Evolutionary conservation across 2,329 filamentous ascomycete genomes (phyloP), one percentile per base, ranked within the genome.

Genomic region (Curvularia sp.): DNA sequence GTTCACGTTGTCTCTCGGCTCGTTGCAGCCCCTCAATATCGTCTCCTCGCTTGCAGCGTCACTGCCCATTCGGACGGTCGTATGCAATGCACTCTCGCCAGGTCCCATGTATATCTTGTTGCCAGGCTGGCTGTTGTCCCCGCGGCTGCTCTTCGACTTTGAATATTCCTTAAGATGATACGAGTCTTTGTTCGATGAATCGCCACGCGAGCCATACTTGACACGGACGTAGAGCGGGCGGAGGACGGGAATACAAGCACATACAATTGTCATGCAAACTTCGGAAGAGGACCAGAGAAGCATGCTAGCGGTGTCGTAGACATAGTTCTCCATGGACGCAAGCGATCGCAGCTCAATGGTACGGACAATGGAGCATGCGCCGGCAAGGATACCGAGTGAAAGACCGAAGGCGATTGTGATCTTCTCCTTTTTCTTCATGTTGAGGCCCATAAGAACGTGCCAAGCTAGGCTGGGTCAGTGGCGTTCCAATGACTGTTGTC

Each of bases 191-290:
- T 46, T 36, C 2, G 65, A 68, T 4, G 65, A 65, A 38, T 70
- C 63, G 46, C 59, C 62, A 9, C 56, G 60, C 0, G 64, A 65
- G 10, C 70, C 69, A 42, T 71, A 69, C 9, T 48, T 52, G 47
- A 73, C 55, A 38, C 59, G 55, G 7, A 72, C 81, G 2, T 83
- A 85, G 60, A 80, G 76, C 12, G 71, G 72, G 2, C 71, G 70
- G 1, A 75, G 64, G 27, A 73, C 67, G 5, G 83, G 84, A 65
- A 84, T 84, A 72, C 85, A 83, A 57, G 81, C 82, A 27, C 80
- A 83, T 12, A 77, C 80, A 36, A 82, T 79, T 10, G 79, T 81
- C 48, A 82, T 84, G 53, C 79, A 79, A 51, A 81, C 67, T 64
- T 81, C 70, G n/a, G 71, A 74, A 6, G 66, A 68, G 5, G 71